Conservation (phyloP, 2,329 filamentous ascomycete species). For the Alternaria triticimaculans region DNA sequence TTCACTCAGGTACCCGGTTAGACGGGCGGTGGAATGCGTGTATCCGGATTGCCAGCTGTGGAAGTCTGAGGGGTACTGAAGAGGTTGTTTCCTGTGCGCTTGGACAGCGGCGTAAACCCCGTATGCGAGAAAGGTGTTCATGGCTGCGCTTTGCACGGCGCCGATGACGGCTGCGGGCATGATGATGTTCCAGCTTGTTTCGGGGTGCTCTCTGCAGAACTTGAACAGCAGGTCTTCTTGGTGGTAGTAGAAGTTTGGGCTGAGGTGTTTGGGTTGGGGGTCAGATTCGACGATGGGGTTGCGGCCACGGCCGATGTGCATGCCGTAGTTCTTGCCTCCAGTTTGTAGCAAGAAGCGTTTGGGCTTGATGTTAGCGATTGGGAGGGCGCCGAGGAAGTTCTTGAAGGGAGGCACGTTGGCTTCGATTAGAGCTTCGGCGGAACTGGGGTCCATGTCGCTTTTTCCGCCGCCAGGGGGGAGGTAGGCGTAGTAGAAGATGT, state of each 20-base stretch:
- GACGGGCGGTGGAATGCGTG: slow-evolving; percentile 12
- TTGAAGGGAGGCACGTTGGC: slow-evolving; percentile 15
- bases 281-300: slow-evolving; percentile 18
- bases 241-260: slow-evolving; percentile 21
- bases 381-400: slow-evolving; percentile 12
- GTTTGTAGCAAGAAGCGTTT: slow-evolving; percentile 21
- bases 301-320: slow-evolving; percentile 17
- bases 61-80: slow-evolving; percentile 7
- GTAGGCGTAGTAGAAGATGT: slow-evolving; percentile 25
- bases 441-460: slow-evolving; percentile 9
- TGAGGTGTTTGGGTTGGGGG: slow-evolving; percentile 19
- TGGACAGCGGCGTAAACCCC: slow-evolving; percentile 17
- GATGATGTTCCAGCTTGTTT: slow-evolving; percentile 16
- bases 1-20: slow-evolving; percentile 21
- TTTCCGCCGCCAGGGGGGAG: slow-evolving; percentile 10
- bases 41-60: slow-evolving; percentile 14
- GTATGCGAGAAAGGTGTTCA: slow-evolving; percentile 14
- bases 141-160: slow-evolving; percentile 10
- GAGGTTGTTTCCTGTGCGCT: slow-evolving; percentile 14
- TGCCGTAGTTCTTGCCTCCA: slow-evolving; percentile 18
- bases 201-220: slow-evolving; percentile 7
- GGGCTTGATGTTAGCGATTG: slow-evolving; percentile 8
- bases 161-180: slow-evolving; percentile 13
- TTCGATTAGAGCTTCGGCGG: slow-evolving; percentile 10
- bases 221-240: slow-evolving; percentile 16